Conservation (phyloP, 257 asterid genomes). For the Gentiana dahurica region DNA sequence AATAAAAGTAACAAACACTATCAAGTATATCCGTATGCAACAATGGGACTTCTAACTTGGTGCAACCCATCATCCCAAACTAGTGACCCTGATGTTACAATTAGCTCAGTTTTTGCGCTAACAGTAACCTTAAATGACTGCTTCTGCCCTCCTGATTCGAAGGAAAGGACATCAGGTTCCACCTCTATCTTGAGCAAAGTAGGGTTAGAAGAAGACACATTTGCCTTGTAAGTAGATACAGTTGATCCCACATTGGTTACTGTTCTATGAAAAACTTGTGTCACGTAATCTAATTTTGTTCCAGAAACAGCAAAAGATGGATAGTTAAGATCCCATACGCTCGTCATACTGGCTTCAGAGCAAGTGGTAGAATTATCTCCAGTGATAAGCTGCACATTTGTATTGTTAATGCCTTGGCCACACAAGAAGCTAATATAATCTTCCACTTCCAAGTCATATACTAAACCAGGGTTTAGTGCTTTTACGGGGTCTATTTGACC, state of each 20-base stretch:
- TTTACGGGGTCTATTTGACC: conserved; percentile 69
- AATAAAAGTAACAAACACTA: no score
- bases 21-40: no score
- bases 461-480: conserved; percentile 73
- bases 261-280: conserved; percentile 50
- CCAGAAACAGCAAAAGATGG: conserved; percentile 68
- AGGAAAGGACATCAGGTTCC: conserved; percentile 34
- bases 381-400: no score
- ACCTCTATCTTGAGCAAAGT: conserved; percentile 55
- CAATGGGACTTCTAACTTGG: no score
- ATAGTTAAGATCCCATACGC: conserved; percentile 69
- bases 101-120: no score
- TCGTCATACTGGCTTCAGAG: conserved; percentile 36
- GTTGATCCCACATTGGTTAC: conserved; percentile 71
- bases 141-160: no score
- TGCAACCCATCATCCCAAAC: no score
- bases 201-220: conserved; percentile 40
- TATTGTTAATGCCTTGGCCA: conserved; percentile 43
- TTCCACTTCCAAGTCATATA: conserved; percentile 68
- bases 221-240: conserved; percentile 46
- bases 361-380: conserved; percentile 36
- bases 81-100: no score
- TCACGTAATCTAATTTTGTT: conserved; percentile 38
- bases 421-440: conserved; percentile 72
- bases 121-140: no score